Percentiles rank a stretch among this genome's conserved stretches.
phyloP scores from a whole-genome alignment of 2,329 filamentous ascomycete species.

The Aspergillus felis region DNA sequence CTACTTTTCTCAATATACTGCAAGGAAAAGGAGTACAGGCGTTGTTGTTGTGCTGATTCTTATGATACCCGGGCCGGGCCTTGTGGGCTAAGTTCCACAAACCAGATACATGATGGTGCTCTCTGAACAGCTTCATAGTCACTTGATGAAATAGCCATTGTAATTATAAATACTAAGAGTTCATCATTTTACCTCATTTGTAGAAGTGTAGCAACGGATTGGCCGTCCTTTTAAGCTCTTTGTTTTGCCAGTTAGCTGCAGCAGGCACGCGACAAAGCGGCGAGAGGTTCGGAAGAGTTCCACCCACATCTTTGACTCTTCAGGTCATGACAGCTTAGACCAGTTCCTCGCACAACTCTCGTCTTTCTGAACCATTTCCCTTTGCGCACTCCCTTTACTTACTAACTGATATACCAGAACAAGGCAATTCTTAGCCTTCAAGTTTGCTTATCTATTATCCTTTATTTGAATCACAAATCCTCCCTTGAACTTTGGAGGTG shows the following conservation, averaged over 20 bases:
- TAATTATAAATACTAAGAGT: neutral
- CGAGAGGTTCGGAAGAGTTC: slow-evolving; percentile 29
- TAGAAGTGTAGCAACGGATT: neutral
- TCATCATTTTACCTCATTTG: neutral
- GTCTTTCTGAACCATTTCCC: neutral
- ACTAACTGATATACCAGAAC: neutral
- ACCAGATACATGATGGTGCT: neutral
- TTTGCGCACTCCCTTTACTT: neutral
- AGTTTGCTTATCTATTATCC: neutral
- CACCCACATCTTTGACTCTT: slow-evolving; percentile 30
- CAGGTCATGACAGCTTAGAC: slow-evolving; percentile 6
- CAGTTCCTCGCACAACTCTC: slow-evolving; percentile 9
- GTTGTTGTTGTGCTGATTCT: slow-evolving; percentile 4
- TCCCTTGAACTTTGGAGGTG: neutral
- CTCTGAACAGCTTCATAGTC: neutral
- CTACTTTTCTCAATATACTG: neutral
- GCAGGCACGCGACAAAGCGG: slow-evolving; percentile 20
- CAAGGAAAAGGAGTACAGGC: slow-evolving; percentile 1
- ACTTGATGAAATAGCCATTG: neutral
- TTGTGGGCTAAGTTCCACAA: neutral
- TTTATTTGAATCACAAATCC: neutral
- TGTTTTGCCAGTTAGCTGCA: neutral
- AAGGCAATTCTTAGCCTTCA: neutral
- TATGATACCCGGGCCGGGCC: slow-evolving; percentile 15
- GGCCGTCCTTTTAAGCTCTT: neutral